These are phyloP conservation scores for Vitis hybrid DNA, from an alignment of 177 flowering plant species.

Conservation along the genomic window DNA sequence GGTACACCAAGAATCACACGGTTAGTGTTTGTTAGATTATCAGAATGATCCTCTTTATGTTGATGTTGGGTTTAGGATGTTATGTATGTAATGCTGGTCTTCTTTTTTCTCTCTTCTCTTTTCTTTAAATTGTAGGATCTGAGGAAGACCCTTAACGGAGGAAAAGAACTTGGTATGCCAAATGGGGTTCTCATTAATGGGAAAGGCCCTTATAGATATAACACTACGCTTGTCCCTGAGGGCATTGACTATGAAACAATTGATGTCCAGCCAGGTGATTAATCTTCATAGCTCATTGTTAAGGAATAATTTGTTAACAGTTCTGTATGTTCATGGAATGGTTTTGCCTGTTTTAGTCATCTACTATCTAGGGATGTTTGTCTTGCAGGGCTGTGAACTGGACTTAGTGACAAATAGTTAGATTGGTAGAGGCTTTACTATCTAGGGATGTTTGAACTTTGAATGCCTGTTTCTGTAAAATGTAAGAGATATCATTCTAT, in stretches of 20 bases:
- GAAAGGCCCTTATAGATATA: constrained; percentile 82
- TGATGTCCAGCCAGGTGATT: constrained; percentile 70
- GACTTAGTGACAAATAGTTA: background rate
- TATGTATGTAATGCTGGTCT: constrained; percentile 1
- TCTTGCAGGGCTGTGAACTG: background rate
- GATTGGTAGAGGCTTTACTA: background rate
- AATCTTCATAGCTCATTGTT: background rate
- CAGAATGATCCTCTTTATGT: background rate
- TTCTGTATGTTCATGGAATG: background rate
- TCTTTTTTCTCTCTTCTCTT: background rate
- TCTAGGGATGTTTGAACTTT: background rate
- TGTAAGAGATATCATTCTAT: background rate
- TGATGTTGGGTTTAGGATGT: background rate
- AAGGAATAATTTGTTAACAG: background rate
- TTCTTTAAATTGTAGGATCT: constrained; percentile 48
- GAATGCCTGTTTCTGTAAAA: background rate
- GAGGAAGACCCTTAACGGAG: constrained; percentile 65
- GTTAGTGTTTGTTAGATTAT: constrained; percentile 38
- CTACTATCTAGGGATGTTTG: background rate
- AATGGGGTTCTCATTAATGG: constrained; percentile 95
- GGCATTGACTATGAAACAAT: constrained; percentile 75
- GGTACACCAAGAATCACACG: constrained; percentile 85
- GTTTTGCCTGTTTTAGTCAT: background rate
- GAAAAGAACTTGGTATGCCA: constrained; percentile 82
- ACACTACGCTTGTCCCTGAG: constrained; percentile 75